Evolutionary conservation across 2,329 filamentous ascomycete genomes (phyloP).

Genomic region (Tolypocladium inflatum): DNA sequence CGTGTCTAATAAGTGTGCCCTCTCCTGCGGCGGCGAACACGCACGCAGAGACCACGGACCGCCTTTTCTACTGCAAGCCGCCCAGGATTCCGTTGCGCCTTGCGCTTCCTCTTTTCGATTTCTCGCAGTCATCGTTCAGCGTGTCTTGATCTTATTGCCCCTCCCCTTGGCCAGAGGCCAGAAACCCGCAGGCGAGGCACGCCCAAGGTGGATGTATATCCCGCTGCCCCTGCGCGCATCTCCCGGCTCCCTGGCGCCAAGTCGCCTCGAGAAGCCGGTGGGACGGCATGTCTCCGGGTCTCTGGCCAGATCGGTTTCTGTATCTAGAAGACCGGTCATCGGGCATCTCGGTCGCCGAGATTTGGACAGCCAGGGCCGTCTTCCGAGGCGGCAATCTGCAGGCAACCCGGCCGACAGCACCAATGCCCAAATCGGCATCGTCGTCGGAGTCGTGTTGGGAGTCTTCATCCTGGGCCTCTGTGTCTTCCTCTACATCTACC

Average conservation of each 20-base stretch:
- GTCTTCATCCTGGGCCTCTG: conserved; percentile 26
- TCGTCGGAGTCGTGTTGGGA: conserved; percentile 30
- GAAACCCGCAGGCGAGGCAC: neutral
- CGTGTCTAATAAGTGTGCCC: neutral
- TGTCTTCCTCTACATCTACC: conserved; percentile 30
- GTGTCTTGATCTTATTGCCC: neutral
- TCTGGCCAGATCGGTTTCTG: neutral
- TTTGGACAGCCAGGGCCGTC: neutral
- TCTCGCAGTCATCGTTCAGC: neutral
- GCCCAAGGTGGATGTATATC: conserved; percentile 20
- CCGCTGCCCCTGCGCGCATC: conserved; percentile 6
- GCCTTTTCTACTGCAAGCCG: neutral
- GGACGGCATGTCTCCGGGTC: neutral
- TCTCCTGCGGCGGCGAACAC: neutral
- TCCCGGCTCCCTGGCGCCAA: neutral
- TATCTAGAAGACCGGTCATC: neutral
- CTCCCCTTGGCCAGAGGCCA: neutral
- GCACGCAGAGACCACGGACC: neutral
- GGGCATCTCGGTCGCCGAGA: neutral
- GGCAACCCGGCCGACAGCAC: conserved; percentile 18
- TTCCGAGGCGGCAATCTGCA: conserved; percentile 16
- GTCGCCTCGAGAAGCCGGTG: neutral
- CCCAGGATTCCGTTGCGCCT: neutral
- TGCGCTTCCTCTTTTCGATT: neutral
- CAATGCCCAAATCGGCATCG: conserved; percentile 32